Base-by-base conservation (phyloP, 257 asterid genomes). In the Lantana camara region DNA sequence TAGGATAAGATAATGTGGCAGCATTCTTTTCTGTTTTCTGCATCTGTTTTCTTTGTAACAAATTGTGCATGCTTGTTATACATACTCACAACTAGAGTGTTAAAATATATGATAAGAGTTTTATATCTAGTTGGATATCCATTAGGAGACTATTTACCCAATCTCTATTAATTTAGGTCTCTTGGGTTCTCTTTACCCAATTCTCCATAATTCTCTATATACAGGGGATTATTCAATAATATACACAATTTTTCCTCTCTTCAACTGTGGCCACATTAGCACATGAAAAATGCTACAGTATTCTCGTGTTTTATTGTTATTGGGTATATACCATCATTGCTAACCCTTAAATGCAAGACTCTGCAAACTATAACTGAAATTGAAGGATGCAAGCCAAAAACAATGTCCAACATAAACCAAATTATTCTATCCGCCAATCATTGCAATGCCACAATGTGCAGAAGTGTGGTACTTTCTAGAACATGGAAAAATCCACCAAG, bases 361-460 rank as follows among this genome's bases (percentile, higher is more conserved):
- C 37, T 59, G 38, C 46, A 45, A 61, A 22, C 75, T 48, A 63
- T 41, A 44, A 40, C 22, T 16, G n/a, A 56, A 48, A 5, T 24
- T 40, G 41, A 67, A 64, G 41, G 41, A 55, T 11, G 11, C 27
- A 58, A 19, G 9, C 16, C 53, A 63, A 45, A 34, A 34, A n/a
- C 27, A 21, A 47, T 54, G 59, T 34, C 48, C 30, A 68, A 48
- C 47, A 30, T 37, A 16, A 49, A 47, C 54, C 61, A 29, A 61
- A 22, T 34, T 53, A n/a, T 29, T 57, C 19, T 45, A 11, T 60
- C 56, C 66, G 15, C 51, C 66, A 60, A 57, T 47, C n/a, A 61
- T 45, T 59, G 14, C n/a, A 8, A 6, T 19, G 49, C 21, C 64
- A 75, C 19, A 35, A 47, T 49, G 48, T 44, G 51, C 19, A 23